Conservation (phyloP, 202 grass and related monocot species). For the Miscanthus sacchariflorus region DNA sequence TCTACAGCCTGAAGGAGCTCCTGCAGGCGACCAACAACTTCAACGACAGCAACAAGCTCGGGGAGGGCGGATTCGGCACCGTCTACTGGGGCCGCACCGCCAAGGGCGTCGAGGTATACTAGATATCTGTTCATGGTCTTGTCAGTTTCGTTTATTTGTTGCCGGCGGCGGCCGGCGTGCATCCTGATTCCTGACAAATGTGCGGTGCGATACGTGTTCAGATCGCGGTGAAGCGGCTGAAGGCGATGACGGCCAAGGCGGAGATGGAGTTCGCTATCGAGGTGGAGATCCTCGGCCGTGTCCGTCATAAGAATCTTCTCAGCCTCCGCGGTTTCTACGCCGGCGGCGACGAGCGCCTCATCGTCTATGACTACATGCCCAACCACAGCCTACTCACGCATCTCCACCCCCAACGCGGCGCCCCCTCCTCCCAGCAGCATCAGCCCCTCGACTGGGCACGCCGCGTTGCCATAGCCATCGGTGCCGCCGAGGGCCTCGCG, state of each 20-base stretch:
- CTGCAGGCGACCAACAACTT: slow-evolving; percentile 80
- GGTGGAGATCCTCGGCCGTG: slow-evolving; percentile 81
- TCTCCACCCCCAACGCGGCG: slow-evolving; percentile 55
- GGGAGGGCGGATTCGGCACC: slow-evolving; percentile 76
- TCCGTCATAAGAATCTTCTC: slow-evolving; percentile 71
- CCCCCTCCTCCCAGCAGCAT: slow-evolving; percentile 46
- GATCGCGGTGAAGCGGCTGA: slow-evolving; percentile 82
- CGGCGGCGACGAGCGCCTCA: slow-evolving; percentile 70
- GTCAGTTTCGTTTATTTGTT: not conserved
- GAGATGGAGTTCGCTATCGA: slow-evolving; percentile 87
- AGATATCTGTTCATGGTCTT: not conserved
- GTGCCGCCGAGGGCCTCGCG: slow-evolving; percentile 68
- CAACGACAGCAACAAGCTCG: slow-evolving; percentile 68
- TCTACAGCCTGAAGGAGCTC: slow-evolving; percentile 68
- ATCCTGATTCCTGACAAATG: not conserved
- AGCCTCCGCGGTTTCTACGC: slow-evolving; percentile 73
- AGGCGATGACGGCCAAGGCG: slow-evolving; percentile 71
- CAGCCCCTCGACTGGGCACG: slow-evolving; percentile 61
- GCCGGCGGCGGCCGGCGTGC: not conserved
- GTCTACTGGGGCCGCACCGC: slow-evolving; percentile 70
- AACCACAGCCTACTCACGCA: slow-evolving; percentile 73
- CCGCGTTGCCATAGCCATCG: slow-evolving; percentile 65
- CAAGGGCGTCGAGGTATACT: slow-evolving; percentile 64
- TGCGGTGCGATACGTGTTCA: not conserved
- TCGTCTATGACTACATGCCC: slow-evolving; percentile 94